A percentile compares a stretch with the other conserved stretches of the same genome.
Conservation (phyloP, 805 yeast genomes). For the Kluyveromyces lactis region DNA sequence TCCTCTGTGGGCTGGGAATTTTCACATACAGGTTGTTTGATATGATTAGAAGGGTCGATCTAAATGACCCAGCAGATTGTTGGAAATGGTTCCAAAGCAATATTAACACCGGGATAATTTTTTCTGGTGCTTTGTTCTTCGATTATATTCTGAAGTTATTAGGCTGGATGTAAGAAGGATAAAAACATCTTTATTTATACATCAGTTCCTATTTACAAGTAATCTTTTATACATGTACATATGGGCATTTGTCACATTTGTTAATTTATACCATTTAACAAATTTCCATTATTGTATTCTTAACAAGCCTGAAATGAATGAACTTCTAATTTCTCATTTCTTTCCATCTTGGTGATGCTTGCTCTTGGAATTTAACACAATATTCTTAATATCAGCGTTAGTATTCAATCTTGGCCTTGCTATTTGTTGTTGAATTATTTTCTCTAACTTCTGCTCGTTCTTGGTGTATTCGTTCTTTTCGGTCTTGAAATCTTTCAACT, state of each 20-base stretch:
- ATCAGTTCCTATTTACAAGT: background rate
- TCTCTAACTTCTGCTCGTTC: slow-evolving; percentile 9
- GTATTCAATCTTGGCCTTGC: slow-evolving; percentile 13
- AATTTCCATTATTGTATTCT: no score
- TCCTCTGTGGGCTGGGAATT: slow-evolving; percentile 52
- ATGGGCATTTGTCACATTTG: no score
- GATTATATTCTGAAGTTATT: slow-evolving; percentile 48
- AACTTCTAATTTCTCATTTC: no score
- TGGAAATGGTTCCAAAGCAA: slow-evolving; percentile 75
- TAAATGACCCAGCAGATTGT: slow-evolving; percentile 74
- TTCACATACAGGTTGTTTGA: slow-evolving; percentile 61
- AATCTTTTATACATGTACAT: no score
- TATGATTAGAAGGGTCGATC: slow-evolving; percentile 66
- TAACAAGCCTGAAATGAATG: no score
- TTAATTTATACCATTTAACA: no score
- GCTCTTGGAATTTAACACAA: slow-evolving; percentile 7
- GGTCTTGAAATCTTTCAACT: slow-evolving; percentile 5
- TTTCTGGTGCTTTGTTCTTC: slow-evolving; percentile 56
- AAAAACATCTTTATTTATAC: no score
- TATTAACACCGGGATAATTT: slow-evolving; percentile 63
- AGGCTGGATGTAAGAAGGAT: slow-evolving; percentile 20
- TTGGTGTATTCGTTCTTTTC: background rate
- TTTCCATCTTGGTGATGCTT: no score
- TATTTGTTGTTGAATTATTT: slow-evolving; percentile 13
- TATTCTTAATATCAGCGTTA: slow-evolving; percentile 4